Base-by-base conservation (phyloP, 306 rosid species). In the Prunus kanzakura region DNA sequence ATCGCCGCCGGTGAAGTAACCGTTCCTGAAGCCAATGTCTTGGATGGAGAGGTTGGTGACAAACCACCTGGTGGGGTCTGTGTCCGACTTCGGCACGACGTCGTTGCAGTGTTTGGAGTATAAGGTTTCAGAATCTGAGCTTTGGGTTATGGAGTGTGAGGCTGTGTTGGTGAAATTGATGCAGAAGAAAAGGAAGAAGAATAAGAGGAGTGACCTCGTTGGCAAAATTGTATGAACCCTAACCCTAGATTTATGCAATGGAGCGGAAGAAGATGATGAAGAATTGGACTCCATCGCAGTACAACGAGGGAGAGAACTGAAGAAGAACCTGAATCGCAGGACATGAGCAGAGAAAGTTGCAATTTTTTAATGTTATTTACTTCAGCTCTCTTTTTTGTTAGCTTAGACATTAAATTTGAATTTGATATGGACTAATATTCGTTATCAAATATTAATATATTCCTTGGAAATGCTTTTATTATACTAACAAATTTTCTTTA, bases 1-100 rank as follows among this genome's bases (percentile, higher is more conserved):
- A 46, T 79, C 86, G 61, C 96, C 96, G 57, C 94, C 96, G 52
- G 84, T 30, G 88, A 89, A 90, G 82, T 77, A 91, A 0, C 87
- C 89, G 38, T 27, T 68, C 46, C 72, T 74, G 70, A 90, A 78
- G 6, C 41, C 83, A 54, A 88, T 80, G 35, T 78, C 65, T 3
- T 63, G 65, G 55, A 55, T 15, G 57, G 72, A 22, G 74, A 58
- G 32, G 50, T 3, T 23, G 45, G 76, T 43, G 56, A 18, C 74
- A 79, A 41, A 38, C 19, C 29, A 75, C 12, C 67, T 20, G n/a
- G 66, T 47, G 71, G 79, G 25, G 55, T 56, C 71, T 3, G 54
- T 1, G 0, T 76, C 29, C 2, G 89, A 76, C 43, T 75, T 51
- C n/a, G 96, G 88, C 54, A 91, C 87, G 67, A 87, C 49, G 61